These are phyloP conservation scores for Xanthoconium stramineum DNA, from an alignment of 768 basidiomycete species.

Conservation along the genomic window DNA sequence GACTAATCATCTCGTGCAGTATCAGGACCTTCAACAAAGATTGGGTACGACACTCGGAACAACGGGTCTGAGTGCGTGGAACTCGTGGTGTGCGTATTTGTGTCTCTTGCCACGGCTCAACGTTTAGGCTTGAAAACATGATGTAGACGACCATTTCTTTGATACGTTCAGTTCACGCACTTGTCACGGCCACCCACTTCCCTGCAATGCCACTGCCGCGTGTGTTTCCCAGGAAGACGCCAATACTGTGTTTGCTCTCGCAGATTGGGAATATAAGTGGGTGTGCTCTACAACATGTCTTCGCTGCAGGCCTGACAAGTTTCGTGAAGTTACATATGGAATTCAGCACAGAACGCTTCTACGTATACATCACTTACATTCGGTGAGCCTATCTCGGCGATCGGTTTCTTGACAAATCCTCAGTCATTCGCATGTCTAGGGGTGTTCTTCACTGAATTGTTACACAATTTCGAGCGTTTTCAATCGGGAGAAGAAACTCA, in stretches of 20 bases:
- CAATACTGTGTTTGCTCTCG: constrained; percentile 50
- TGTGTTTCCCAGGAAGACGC: constrained; percentile 46
- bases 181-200: constrained; percentile 39
- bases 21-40: constrained; percentile 35
- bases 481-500: constrained; percentile 30
- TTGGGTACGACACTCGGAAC: constrained; percentile 42
- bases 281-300: neutral
- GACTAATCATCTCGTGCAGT: constrained; percentile 41
- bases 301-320: neutral
- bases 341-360: constrained; percentile 41
- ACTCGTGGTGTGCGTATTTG: constrained; percentile 42
- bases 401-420: neutral
- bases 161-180: constrained; percentile 50
- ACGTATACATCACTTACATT: constrained; percentile 44
- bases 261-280: constrained; percentile 61
- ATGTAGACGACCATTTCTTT: constrained; percentile 42
- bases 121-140: neutral
- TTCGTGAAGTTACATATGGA: constrained; percentile 45
- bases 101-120: neutral
- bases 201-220: constrained; percentile 40
- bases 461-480: constrained; percentile 38
- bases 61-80: constrained; percentile 38
- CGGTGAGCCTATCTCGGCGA: constrained; percentile 26
- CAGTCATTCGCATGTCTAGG: constrained; percentile 24
- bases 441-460: constrained; percentile 45